Evolutionary conservation across 176 grass and related monocot species (phyloP).

Genomic region (Juncus effusus): DNA sequence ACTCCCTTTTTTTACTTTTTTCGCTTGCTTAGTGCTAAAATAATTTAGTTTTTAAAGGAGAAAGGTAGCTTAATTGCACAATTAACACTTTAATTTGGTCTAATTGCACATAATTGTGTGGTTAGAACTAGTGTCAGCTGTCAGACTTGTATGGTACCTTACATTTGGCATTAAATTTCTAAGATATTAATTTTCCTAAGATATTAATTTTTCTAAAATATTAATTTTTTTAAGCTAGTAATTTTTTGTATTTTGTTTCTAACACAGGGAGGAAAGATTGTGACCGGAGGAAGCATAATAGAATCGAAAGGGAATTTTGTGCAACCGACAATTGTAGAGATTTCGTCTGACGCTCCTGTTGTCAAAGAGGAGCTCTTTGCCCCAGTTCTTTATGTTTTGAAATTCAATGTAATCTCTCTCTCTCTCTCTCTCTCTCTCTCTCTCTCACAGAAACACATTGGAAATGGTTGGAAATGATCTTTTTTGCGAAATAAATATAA

Average conservation of each 20-base stretch:
- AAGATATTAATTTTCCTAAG: too few species aligned
- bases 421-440: not conserved
- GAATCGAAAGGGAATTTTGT: slow-evolving; percentile 89
- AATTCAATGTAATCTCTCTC: slow-evolving; percentile 58
- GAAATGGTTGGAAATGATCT: not conserved
- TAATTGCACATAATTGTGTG: too few species aligned
- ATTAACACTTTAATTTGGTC: too few species aligned
- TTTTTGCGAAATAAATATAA: not conserved
- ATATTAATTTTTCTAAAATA: too few species aligned
- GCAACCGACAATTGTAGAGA: slow-evolving; percentile 86
- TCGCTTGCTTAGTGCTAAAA: too few species aligned
- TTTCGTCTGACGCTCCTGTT: slow-evolving; percentile 58
- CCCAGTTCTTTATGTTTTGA: slow-evolving; percentile 96
- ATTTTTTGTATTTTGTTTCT: not conserved
- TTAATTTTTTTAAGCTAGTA: too few species aligned
- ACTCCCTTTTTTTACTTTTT: too few species aligned
- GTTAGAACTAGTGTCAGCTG: too few species aligned
- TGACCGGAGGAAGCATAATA: slow-evolving; percentile 68
- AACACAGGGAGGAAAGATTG: slow-evolving; percentile 77
- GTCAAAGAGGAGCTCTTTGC: slow-evolving; percentile 97
- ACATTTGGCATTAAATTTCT: too few species aligned
- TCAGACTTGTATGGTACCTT: too few species aligned
- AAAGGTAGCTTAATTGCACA: too few species aligned
- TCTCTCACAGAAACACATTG: not conserved
- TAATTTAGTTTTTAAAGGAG: too few species aligned